Conservation (phyloP, 345 rosid genomes). For the Cardamine occulta region DNA sequence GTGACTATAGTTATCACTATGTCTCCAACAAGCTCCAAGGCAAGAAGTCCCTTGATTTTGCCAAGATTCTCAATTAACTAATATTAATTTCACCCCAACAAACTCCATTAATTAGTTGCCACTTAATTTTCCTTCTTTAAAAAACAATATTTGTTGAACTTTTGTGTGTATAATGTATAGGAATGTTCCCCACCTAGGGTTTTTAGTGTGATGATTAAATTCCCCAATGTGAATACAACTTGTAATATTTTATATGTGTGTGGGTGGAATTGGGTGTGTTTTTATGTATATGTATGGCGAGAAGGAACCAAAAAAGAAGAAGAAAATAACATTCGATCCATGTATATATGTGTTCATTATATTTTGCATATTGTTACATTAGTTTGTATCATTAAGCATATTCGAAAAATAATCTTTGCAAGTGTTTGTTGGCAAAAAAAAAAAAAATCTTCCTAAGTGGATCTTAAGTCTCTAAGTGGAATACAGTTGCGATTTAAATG, state of each 20-base stretch:
- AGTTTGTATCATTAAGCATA: conserved; percentile 5
- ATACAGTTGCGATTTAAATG: neutral
- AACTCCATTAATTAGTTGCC: conserved; percentile 37
- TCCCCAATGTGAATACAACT: conserved; percentile 39
- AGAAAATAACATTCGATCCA: neutral
- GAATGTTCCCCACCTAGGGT: conserved; percentile 44
- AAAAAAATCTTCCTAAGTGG: neutral
- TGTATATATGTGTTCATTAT: neutral
- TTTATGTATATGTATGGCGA: conserved; percentile 19
- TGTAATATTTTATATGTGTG: conserved; percentile 33
- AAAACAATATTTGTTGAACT: conserved; percentile 25
- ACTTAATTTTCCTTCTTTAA: conserved; percentile 17
- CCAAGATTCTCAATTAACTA: conserved; percentile 57
- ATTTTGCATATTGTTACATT: neutral
- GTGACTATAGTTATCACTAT: conserved; percentile 89
- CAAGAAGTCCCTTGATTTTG: conserved; percentile 86
- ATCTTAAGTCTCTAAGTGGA: neutral
- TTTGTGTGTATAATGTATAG: conserved; percentile 34
- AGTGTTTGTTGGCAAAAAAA: neutral
- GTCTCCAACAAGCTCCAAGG: conserved; percentile 83
- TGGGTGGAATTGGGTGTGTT: conserved; percentile 25
- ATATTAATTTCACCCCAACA: conserved; percentile 18
- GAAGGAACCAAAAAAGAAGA: neutral
- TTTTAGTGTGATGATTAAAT: conserved; percentile 37
- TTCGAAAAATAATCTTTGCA: neutral